Percentiles rank a stretch among this genome's conserved stretches.
phyloP scores from a whole-genome alignment of 805 yeast genomes.

The Kurtzmaniella fragi region DNA sequence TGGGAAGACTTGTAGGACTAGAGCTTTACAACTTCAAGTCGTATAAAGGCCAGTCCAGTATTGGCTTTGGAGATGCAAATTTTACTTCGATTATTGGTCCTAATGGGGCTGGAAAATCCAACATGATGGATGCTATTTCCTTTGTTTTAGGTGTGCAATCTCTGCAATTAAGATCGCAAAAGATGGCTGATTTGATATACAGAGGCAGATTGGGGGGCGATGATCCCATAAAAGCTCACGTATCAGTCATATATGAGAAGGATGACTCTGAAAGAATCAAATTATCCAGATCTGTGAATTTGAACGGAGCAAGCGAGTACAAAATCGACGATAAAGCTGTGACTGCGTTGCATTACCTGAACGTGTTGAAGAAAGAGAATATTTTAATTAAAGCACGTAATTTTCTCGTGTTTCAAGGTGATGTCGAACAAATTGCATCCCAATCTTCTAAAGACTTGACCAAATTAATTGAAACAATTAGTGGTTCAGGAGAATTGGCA shows the following conservation, averaged over 20 bases:
- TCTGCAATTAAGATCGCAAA: constrained; percentile 67
- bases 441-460: constrained; percentile 78
- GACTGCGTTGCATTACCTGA: constrained; percentile 60
- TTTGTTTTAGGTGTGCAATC: constrained; percentile 87
- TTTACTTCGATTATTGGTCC: constrained; percentile 96
- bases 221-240: constrained; percentile 62
- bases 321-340: constrained; percentile 57
- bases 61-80: constrained; percentile 77
- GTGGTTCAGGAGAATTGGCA: constrained; percentile 70
- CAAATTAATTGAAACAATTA: constrained; percentile 69
- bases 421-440: constrained; percentile 88
- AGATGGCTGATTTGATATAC: constrained; percentile 72
- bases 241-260: constrained; percentile 70
- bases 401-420: constrained; percentile 94
- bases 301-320: constrained; percentile 62
- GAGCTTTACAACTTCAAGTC: constrained; percentile 89
- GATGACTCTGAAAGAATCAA: constrained; percentile 53
- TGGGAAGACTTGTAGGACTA: constrained; percentile 81
- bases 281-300: constrained; percentile 58
- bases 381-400: constrained; percentile 86
- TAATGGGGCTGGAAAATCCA: constrained; percentile 97
- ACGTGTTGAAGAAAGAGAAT: constrained; percentile 66
- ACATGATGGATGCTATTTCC: constrained; percentile 95
- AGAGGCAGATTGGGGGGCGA: constrained; percentile 51
- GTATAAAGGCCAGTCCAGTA: constrained; percentile 66